phyloP scores from a whole-genome alignment of 352 stramenopile species.

The Phytophthora gonapodyides region DNA sequence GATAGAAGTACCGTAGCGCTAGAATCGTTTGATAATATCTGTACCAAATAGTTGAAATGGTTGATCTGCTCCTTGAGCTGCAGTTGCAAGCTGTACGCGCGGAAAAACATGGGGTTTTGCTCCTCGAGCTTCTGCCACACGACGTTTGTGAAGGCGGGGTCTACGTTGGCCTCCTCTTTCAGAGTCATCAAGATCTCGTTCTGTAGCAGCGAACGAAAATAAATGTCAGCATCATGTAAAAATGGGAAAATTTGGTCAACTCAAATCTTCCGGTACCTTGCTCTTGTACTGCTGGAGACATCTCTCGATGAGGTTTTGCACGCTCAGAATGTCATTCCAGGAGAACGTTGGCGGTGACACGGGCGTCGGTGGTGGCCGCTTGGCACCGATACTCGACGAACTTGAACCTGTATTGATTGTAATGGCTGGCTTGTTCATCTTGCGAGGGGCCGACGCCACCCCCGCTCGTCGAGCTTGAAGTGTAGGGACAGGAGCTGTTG shows the following conservation, averaged over 20 bases:
- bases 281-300: conserved; percentile 92
- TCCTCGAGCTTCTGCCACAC: conserved; percentile 93
- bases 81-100: conserved; percentile 82
- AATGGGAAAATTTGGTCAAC: too few relatives aligned
- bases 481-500: not conserved
- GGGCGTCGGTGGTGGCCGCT: conserved; percentile 30
- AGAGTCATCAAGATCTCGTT: conserved; percentile 67
- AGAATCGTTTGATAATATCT: not conserved
- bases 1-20: not conserved
- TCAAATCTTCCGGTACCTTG: conserved; percentile 52
- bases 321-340: conserved; percentile 89
- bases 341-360: conserved; percentile 57
- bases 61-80: conserved; percentile 91
- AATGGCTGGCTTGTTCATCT: conserved; percentile 32
- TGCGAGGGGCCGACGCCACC: conserved; percentile 28
- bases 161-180: conserved; percentile 79
- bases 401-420: conserved; percentile 40
- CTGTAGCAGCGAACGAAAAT: conserved; percentile 22
- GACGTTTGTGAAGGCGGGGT: conserved; percentile 81
- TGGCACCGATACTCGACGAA: conserved; percentile 23
- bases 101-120: conserved; percentile 91
- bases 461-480: conserved; percentile 20
- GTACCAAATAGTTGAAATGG: conserved; percentile 92
- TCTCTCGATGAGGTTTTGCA: conserved; percentile 91
- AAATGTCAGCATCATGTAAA: conserved; percentile 2